Evolutionary conservation across 176 grass and related monocot genomes (phyloP).

Genomic region (Paspalum vaginatum): DNA sequence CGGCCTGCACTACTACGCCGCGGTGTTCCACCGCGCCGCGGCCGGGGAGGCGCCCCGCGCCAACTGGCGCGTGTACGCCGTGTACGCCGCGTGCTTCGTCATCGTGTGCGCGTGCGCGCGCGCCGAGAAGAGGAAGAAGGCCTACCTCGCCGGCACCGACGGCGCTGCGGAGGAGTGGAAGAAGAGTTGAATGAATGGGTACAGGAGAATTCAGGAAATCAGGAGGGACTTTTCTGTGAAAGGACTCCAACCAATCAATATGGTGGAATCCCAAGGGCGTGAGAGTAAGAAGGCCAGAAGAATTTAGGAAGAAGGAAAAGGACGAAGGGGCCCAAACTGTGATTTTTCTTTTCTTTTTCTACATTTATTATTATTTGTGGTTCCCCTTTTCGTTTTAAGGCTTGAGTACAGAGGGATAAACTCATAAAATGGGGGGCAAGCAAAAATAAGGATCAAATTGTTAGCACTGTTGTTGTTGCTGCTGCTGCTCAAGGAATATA

Average conservation of each 20-base stretch:
- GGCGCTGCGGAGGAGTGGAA: constrained; percentile 81
- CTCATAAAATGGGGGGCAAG: not conserved
- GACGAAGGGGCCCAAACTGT: not conserved
- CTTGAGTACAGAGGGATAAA: constrained; percentile 38
- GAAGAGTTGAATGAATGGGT: constrained; percentile 56
- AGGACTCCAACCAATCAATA: not conserved
- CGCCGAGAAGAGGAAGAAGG: constrained; percentile 89
- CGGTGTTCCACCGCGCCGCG: constrained; percentile 92
- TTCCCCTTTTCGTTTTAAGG: constrained; percentile 18
- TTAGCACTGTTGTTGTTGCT: not conserved
- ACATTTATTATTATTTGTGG: constrained; percentile 10
- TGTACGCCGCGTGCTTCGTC: constrained; percentile 86
- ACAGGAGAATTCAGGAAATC: not conserved
- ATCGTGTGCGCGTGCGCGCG: constrained; percentile 79
- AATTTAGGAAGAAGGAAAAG: not conserved
- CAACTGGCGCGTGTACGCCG: constrained; percentile 89
- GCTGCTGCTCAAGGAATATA: not conserved
- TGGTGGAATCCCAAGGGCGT: constrained; percentile 34
- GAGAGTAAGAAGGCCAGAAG: constrained; percentile 21
- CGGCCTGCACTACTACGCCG: constrained; percentile 92
- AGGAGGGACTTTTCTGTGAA: constrained; percentile 20
- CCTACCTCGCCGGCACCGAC: constrained; percentile 56
- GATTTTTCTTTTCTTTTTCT: not conserved
- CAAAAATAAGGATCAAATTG: constrained; percentile 9
- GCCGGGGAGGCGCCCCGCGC: constrained; percentile 73